Conservation (phyloP, 2,329 filamentous ascomycete species). For the Alternaria brassicicola region DNA sequence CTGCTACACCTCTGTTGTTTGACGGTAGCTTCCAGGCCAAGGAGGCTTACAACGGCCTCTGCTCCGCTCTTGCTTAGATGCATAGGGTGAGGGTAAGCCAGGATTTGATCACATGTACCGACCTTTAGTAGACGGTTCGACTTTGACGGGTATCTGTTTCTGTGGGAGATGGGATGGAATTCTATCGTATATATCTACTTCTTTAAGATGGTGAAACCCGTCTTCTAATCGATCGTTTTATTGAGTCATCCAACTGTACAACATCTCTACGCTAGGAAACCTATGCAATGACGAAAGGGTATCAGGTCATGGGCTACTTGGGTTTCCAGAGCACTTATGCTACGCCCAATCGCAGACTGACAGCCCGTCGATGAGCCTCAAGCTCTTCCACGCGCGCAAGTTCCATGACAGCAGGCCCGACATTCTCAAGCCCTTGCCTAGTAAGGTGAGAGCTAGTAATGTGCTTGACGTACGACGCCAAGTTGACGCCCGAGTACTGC, state of each 20-base stretch:
- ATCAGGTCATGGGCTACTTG: neutral
- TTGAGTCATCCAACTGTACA: neutral
- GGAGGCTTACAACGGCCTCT: constrained; percentile 45
- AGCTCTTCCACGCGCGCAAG: constrained; percentile 92
- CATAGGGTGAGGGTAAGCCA: neutral
- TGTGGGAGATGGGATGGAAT: neutral
- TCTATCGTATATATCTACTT: constrained; percentile 3
- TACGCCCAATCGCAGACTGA: constrained; percentile 65
- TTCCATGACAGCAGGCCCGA: constrained; percentile 91
- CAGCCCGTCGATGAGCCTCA: constrained; percentile 84
- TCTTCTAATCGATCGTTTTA: neutral
- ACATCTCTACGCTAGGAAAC: neutral
- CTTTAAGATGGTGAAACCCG: neutral
- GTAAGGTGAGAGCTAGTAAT: constrained; percentile 95
- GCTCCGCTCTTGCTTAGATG: constrained; percentile 17
- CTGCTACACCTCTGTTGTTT: constrained; percentile 50
- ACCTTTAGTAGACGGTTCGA: neutral
- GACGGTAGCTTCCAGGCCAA: constrained; percentile 52
- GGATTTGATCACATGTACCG: neutral
- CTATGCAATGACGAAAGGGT: neutral
- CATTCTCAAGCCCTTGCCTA: constrained; percentile 80
- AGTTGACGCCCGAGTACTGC: constrained; percentile 97
- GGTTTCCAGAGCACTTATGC: constrained; percentile 5
- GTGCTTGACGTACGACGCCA: constrained; percentile 95
- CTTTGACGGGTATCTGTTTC: neutral